Evolutionary conservation across 2,329 filamentous ascomycete genomes (phyloP).

Genomic region (Hymenoscyphus occultus): DNA sequence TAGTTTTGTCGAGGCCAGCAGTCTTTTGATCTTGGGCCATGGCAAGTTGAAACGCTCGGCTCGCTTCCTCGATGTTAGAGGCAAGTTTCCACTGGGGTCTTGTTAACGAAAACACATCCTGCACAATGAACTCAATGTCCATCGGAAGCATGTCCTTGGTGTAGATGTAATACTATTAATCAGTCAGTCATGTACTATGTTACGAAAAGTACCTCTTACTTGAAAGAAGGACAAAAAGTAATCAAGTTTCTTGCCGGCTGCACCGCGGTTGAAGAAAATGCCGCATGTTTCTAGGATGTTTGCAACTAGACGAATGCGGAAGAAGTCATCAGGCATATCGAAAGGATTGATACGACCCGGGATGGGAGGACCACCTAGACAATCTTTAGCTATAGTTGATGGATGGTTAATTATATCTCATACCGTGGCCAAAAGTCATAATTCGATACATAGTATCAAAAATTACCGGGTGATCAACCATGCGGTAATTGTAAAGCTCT

Average conservation of each 20-base stretch:
- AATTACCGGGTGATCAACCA: slow-evolving; percentile 91
- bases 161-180: slow-evolving; percentile 79
- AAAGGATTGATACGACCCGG: slow-evolving; percentile 74
- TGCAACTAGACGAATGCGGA: slow-evolving; percentile 86
- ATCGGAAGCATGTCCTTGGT: slow-evolving; percentile 88
- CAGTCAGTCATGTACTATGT: slow-evolving; percentile 19
- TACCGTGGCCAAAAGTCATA: slow-evolving; percentile 80
- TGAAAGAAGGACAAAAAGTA: slow-evolving; percentile 97
- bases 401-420: slow-evolving; percentile 7
- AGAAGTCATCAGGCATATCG: slow-evolving; percentile 91
- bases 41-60: slow-evolving; percentile 79
- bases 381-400: slow-evolving; percentile 1
- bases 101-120: slow-evolving; percentile 82
- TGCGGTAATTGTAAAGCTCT: slow-evolving; percentile 95
- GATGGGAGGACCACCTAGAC: slow-evolving; percentile 69
- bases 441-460: slow-evolving; percentile 96
- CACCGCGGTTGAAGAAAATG: slow-evolving; percentile 90
- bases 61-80: slow-evolving; percentile 76
- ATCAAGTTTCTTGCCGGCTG: slow-evolving; percentile 93
- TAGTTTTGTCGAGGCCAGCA: slow-evolving; percentile 64
- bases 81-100: slow-evolving; percentile 92
- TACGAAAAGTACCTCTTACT: slow-evolving; percentile 40
- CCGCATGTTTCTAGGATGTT: slow-evolving; percentile 93
- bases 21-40: slow-evolving; percentile 86
- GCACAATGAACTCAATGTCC: slow-evolving; percentile 95